Evolutionary conservation across 805 yeast genomes (phyloP).

Genomic region (Priceomyces carsonii): DNA sequence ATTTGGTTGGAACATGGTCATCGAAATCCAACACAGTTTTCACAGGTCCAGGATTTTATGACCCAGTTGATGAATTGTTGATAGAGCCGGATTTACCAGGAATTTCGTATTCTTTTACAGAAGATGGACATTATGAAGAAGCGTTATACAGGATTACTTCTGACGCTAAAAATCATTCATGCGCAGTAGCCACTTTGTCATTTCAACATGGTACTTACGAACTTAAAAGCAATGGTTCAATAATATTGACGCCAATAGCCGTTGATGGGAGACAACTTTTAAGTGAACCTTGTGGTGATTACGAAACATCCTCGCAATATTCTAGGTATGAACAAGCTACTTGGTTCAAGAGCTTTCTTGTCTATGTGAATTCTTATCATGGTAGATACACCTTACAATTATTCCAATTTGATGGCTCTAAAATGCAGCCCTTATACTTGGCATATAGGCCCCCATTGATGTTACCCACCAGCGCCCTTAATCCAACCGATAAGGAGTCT

Average conservation of each 20-base stretch:
- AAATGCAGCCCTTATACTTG: constrained; percentile 83
- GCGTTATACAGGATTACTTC: constrained; percentile 79
- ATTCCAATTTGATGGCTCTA: constrained; percentile 75
- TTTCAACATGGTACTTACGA: constrained; percentile 89
- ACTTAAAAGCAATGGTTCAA: constrained; percentile 61
- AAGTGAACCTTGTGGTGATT: constrained; percentile 80
- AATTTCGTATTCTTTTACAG: constrained; percentile 86
- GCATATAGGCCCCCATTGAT: constrained; percentile 94
- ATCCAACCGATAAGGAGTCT: constrained; percentile 64
- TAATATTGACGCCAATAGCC: constrained; percentile 68
- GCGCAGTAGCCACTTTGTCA: constrained; percentile 79
- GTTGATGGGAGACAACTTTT: constrained; percentile 93
- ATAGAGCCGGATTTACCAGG: constrained; percentile 98
- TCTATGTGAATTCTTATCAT: constrained; percentile 72
- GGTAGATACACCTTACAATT: constrained; percentile 79
- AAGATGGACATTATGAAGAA: constrained; percentile 88
- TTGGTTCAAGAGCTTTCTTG: constrained; percentile 55
- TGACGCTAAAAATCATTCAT: constrained; percentile 72
- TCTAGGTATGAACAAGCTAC: constrained; percentile 71
- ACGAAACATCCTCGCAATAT: constrained; percentile 48
- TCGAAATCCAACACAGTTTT: constrained; percentile 91
- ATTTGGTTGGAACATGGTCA: constrained; percentile 89
- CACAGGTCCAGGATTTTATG: constrained; percentile 96
- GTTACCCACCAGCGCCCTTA: constrained; percentile 90
- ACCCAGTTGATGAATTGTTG: constrained; percentile 91